Evolutionary conservation across 305 asterid genomes (phyloP), one percentile per base, ranked within the genome.

Genomic region (Galium porrigens): DNA sequence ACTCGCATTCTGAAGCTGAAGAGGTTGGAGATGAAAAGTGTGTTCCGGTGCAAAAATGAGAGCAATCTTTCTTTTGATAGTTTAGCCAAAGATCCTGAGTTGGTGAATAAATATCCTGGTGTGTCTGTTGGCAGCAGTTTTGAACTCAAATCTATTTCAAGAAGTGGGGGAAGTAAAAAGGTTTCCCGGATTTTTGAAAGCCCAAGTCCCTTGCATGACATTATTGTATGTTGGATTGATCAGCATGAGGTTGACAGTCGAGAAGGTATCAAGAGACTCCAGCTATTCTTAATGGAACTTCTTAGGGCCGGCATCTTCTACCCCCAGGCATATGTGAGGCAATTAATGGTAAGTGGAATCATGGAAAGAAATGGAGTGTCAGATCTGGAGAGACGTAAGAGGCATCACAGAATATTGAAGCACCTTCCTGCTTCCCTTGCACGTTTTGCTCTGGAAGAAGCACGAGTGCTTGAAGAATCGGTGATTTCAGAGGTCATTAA

Each of bases 151-250:
- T 36, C 39, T 63, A 63, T 63, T 39, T 66, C 72, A 60, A 69
- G 73, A 82, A 46, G 82, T 70, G 80, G 71, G 54, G 82, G 72
- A 78, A 72, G 25, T 49, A 79, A 68, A 77, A 79, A 72, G 77
- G 65, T 68, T 61, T 72, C 80, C 34, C 74, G 78, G 74, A 60
- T 76, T 68, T 85, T 83, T 70, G 95, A 86, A 74, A 85, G 97
- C 83, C 94, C 92, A 20, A 68, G 95, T 75, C 94, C 89, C 41
- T 78, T 90, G 80, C 99, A 94, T 80, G 99, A 94, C 75, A 78
- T 81, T 66, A 73, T 94, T 78, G 94, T 94, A 33, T 88, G 97
- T 67, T 94, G 99, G 99, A 79, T 94, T 66, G 99, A 94, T 84
- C 99, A 94, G 70, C 99, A 94, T 75, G 94, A 90, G 72, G 94